phyloP scores from a whole-genome alignment of 768 basidiomycete genomes.

The Boletus eberwhitei region DNA sequence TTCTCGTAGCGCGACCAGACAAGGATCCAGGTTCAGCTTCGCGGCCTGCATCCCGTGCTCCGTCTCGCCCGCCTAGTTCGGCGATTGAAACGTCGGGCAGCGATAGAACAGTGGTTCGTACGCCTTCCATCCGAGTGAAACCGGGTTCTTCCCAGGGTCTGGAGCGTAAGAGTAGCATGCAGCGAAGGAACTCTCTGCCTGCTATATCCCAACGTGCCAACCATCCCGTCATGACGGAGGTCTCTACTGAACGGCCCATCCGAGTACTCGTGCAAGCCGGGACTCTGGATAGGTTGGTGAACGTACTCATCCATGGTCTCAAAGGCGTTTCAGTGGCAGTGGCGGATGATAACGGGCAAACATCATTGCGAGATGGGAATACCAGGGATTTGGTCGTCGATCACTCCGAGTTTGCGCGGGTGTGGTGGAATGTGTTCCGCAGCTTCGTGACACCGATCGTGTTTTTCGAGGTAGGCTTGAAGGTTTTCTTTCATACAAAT shows the following conservation, averaged over 20 bases:
- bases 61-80: constrained; percentile 72
- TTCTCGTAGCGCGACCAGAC: constrained; percentile 61
- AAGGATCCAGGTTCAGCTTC: constrained; percentile 46
- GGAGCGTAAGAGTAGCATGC: constrained; percentile 74
- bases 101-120: constrained; percentile 48
- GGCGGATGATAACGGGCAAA: constrained; percentile 85
- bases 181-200: constrained; percentile 76
- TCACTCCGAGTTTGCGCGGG: constrained; percentile 63
- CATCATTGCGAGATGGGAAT: constrained; percentile 70
- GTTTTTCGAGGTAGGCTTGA: constrained; percentile 71
- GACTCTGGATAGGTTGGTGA: constrained; percentile 69
- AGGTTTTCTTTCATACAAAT: not conserved
- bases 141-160: constrained; percentile 63
- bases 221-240: constrained; percentile 56
- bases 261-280: constrained; percentile 78
- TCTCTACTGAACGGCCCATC: constrained; percentile 65
- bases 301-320: constrained; percentile 73
- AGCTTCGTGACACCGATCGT: constrained; percentile 79
- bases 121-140: constrained; percentile 77
- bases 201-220: constrained; percentile 62
- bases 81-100: constrained; percentile 39
- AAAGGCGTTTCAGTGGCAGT: constrained; percentile 76
- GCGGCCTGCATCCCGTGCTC: constrained; percentile 54
- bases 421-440: constrained; percentile 84
- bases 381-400: constrained; percentile 73